Conservation (phyloP, 805 yeast genomes). For the Candida xiaguanensis region DNA sequence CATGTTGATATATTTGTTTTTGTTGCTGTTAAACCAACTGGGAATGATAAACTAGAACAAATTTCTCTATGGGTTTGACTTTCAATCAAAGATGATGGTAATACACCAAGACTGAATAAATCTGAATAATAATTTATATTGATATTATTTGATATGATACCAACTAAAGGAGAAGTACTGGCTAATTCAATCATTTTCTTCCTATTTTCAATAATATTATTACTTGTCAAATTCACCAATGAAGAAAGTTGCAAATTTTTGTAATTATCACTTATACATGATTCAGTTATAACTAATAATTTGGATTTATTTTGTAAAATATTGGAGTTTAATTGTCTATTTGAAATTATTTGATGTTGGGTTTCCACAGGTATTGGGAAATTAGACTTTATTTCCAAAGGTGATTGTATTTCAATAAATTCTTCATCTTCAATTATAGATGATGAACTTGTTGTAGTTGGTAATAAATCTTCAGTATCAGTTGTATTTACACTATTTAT, state of each 20-base stretch:
- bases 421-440: conserved; percentile 1
- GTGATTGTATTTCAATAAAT: conserved; percentile 6
- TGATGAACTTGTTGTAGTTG: conserved; percentile 39
- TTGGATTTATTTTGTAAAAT: neutral
- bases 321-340: neutral
- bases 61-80: conserved; percentile 50
- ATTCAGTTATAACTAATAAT: neutral
- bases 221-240: neutral
- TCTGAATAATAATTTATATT: conserved; percentile 51
- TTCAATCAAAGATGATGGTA: conserved; percentile 42
- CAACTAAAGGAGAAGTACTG: conserved; percentile 40
- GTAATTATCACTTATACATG: neutral
- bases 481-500: conserved; percentile 6
- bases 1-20: conserved; percentile 28
- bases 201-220: neutral
- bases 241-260: neutral
- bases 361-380: neutral
- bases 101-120: conserved; percentile 41
- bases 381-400: neutral
- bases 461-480: conserved; percentile 35
- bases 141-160: conserved; percentile 44
- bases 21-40: conserved; percentile 42
- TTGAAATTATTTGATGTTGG: neutral
- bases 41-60: conserved; percentile 48
- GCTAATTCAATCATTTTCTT: conserved; percentile 29